Conservation (phyloP, 257 asterid genomes). For the Solanum dulcamara region DNA sequence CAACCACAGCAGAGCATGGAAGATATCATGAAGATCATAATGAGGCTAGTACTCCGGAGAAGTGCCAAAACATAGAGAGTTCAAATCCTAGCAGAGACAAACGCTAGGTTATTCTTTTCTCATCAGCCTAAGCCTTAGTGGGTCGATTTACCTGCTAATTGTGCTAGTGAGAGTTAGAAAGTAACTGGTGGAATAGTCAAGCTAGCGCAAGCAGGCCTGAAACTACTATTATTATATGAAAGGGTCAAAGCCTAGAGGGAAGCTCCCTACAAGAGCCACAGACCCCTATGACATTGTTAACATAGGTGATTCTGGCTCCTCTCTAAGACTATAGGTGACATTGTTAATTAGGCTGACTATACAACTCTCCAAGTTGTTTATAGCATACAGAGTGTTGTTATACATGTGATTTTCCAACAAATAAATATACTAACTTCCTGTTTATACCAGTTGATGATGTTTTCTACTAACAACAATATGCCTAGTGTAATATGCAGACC, state of each 20-base stretch:
- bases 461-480: neutral
- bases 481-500: too few relatives aligned
- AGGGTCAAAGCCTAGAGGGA: too few relatives aligned
- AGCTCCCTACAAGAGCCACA: neutral
- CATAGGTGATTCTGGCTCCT: neutral
- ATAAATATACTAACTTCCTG: neutral
- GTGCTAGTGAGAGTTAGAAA: neutral
- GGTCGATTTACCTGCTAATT: neutral
- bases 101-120: neutral
- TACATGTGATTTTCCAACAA: neutral
- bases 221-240: neutral
- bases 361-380: neutral
- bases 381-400: neutral
- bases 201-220: neutral
- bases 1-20: neutral
- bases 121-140: neutral
- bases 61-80: neutral
- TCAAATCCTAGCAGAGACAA: neutral
- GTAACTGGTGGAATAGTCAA: accelerated
- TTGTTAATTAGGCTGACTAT: neutral
- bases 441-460: neutral
- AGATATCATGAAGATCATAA: neutral
- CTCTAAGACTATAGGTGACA: neutral
- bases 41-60: neutral
- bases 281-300: neutral